These are phyloP conservation scores for Fraxinus ornus DNA, from an alignment of 305 asterid genomes.

Conservation along the genomic window DNA sequence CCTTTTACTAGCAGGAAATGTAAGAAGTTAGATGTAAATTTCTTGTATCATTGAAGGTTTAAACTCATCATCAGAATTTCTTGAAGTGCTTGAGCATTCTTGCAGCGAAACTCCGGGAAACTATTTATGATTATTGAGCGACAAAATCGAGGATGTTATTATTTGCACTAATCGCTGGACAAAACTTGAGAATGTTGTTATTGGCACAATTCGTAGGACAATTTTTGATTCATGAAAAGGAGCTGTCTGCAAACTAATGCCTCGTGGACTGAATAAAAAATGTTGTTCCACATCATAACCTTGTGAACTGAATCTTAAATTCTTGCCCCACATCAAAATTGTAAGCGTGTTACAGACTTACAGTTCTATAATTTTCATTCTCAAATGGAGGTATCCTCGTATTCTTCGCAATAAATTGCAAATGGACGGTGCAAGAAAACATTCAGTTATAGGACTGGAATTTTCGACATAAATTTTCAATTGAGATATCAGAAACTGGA, in stretches of 20 bases:
- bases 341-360: not conserved
- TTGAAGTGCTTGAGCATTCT: not conserved
- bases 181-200: not conserved
- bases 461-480: not conserved
- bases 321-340: not conserved
- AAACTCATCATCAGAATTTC: not conserved
- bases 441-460: not conserved
- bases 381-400: not conserved
- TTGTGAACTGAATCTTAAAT: not conserved
- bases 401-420: not conserved
- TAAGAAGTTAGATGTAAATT: constrained; percentile 29
- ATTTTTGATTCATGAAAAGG: not conserved
- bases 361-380: not conserved
- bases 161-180: not conserved
- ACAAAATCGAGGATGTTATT: not conserved
- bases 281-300: not conserved
- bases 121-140: not conserved
- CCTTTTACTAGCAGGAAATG: constrained; percentile 25
- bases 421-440: not conserved
- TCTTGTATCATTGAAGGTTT: not conserved
- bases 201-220: not conserved
- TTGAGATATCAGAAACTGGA: not conserved
- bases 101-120: not conserved
- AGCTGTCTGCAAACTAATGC: not conserved
- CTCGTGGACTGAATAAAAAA: not conserved